Evolutionary conservation across 306 rosid genomes (phyloP).

Genomic region (Medicago arabica): DNA sequence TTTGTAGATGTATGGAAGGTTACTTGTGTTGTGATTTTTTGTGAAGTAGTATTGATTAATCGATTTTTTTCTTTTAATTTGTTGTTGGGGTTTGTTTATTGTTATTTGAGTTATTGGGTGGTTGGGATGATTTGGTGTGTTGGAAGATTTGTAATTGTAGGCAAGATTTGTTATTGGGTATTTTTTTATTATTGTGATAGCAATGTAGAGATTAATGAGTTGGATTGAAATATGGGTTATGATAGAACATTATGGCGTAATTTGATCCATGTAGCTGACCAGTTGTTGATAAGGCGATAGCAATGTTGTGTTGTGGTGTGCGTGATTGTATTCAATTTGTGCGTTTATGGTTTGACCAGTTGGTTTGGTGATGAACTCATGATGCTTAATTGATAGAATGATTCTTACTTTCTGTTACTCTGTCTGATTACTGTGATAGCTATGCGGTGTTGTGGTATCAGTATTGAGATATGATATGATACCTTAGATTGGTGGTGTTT

Average conservation of each 20-base stretch:
- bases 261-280: no score
- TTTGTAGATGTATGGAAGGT: neutral
- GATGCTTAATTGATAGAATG: neutral
- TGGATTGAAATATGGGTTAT: no score
- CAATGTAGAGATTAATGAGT: neutral
- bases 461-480: neutral
- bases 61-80: no score
- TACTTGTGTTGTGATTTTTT: neutral
- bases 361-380: neutral
- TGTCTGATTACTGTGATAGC: neutral
- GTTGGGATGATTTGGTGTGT: no score
- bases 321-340: neutral
- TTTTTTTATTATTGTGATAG: neutral
- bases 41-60: neutral
- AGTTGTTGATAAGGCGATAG: no score
- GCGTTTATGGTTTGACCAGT: neutral
- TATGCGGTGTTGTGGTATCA: neutral
- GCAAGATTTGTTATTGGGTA: neutral
- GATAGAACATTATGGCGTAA: no score
- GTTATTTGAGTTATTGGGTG: no score
- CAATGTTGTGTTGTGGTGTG: conserved; percentile 14
- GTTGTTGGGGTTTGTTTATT: no score
- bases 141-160: neutral
- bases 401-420: neutral
- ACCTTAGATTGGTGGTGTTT: neutral